Evolutionary conservation across 2,329 filamentous ascomycete genomes (phyloP).

Genomic region (Anthostomella pinea): DNA sequence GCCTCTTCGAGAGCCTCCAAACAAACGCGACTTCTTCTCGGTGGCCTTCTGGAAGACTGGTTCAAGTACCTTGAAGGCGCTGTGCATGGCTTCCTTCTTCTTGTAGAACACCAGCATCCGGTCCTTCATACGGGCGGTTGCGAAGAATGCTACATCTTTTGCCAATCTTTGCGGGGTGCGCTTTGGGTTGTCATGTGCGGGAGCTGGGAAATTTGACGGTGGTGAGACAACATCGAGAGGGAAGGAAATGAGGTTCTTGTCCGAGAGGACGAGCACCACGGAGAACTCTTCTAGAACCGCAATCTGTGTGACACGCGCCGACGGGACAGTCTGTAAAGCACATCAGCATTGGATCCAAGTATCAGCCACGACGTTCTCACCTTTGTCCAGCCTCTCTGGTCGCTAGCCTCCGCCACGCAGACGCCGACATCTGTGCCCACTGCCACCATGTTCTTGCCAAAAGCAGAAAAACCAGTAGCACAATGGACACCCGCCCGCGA

Average conservation of each 20-base stretch:
- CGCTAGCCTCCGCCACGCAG: slow-evolving; percentile 81
- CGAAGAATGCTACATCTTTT: slow-evolving; percentile 95
- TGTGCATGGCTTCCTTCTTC: slow-evolving; percentile 87
- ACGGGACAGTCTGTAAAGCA: slow-evolving; percentile 65
- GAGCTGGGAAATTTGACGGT: slow-evolving; percentile 58
- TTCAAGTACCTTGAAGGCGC: slow-evolving; percentile 94
- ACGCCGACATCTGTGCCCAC: slow-evolving; percentile 95
- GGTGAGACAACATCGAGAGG: slow-evolving; percentile 81
- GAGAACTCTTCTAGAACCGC: slow-evolving; percentile 95
- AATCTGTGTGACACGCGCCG: slow-evolving; percentile 80
- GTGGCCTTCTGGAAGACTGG: slow-evolving; percentile 91
- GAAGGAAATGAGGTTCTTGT: slow-evolving; percentile 88
- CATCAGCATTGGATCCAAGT: slow-evolving; percentile 2
- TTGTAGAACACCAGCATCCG: slow-evolving; percentile 95
- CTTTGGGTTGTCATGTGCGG: slow-evolving; percentile 68
- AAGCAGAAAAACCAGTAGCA: slow-evolving; percentile 82
- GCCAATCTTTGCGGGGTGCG: slow-evolving; percentile 89
- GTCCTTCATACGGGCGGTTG: slow-evolving; percentile 95
- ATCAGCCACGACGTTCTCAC: slow-evolving; percentile 48
- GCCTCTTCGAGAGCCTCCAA: slow-evolving; percentile 55
- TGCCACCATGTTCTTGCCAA: slow-evolving; percentile 82
- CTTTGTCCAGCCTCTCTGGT: slow-evolving; percentile 87
- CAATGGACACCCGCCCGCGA: slow-evolving; percentile 89
- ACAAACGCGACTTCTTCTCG: slow-evolving; percentile 72
- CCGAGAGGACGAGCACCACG: slow-evolving; percentile 84